phyloP scores from a whole-genome alignment of 2,329 filamentous ascomycete species.

The Apiospora marii region DNA sequence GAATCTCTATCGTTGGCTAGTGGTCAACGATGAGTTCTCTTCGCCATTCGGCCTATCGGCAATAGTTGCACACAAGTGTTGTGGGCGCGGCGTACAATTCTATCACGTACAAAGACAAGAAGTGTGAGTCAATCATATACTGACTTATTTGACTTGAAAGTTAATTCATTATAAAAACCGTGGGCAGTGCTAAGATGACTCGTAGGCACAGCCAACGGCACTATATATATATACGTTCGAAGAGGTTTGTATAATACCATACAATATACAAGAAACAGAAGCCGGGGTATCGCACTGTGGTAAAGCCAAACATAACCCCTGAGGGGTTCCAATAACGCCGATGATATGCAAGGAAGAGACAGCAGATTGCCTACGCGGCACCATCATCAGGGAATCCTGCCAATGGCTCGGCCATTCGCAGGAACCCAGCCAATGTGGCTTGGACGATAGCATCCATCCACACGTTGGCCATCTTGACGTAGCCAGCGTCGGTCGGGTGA shows the following conservation, averaged over 20 bases:
- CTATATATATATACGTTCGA: slow-evolving; percentile 3
- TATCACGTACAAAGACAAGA: not conserved
- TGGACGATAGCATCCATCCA: slow-evolving; percentile 42
- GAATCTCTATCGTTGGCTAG: not conserved
- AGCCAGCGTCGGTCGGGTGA: slow-evolving; percentile 45
- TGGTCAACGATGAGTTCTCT: not conserved
- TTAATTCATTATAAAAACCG: not conserved
- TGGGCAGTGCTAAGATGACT: not conserved
- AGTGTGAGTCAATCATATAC: not conserved
- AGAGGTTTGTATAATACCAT: not conserved
- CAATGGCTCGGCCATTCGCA: slow-evolving; percentile 28
- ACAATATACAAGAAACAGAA: not conserved
- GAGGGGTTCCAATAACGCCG: not conserved
- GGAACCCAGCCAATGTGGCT: slow-evolving; percentile 35
- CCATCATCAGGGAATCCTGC: slow-evolving; percentile 12
- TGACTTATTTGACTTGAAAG: not conserved
- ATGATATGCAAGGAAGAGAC: slow-evolving; percentile 7
- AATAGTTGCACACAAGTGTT: not conserved
- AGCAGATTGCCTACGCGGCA: not conserved
- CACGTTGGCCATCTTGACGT: slow-evolving; percentile 45
- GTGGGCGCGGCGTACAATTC: not conserved
- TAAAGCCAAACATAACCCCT: slow-evolving; percentile 1
- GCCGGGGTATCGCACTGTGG: slow-evolving; percentile 20
- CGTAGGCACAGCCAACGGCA: not conserved
- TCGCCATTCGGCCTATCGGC: not conserved